Evolutionary conservation across 108 stramenopile species (phyloP).

Genomic region (Licmophora abbreviata): DNA sequence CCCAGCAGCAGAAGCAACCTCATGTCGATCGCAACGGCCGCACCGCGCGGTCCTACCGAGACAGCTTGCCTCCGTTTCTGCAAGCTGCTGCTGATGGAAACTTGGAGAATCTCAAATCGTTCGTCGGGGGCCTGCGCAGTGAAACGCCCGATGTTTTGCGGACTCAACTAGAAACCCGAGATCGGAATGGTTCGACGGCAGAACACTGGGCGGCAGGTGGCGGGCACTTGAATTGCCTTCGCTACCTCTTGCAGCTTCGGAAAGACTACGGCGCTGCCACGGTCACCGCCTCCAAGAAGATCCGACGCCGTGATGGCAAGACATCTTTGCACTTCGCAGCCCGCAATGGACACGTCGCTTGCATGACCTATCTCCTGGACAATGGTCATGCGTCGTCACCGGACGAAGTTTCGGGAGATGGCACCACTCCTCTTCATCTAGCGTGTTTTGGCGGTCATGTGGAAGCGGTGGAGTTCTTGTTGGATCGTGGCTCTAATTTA

Average conservation of each 20-base stretch:
- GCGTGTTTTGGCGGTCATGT: conserved; percentile 76
- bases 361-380: conserved; percentile 33
- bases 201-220: conserved; percentile 87
- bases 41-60: conserved; percentile 34
- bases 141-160: not conserved
- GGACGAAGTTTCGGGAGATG: conserved; percentile 56
- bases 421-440: conserved; percentile 78
- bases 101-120: conserved; percentile 13
- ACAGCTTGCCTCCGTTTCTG: conserved; percentile 62
- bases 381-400: conserved; percentile 13
- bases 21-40: conserved; percentile 41
- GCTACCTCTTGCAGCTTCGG: conserved; percentile 38
- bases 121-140: conserved; percentile 10
- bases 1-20: conserved; percentile 13
- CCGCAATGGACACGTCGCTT: conserved; percentile 63
- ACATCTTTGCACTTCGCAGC: conserved; percentile 81
- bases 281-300: conserved; percentile 14
- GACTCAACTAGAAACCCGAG: conserved; percentile 31
- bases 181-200: conserved; percentile 68
- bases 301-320: conserved; percentile 80
- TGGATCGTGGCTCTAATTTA: conserved; percentile 18
- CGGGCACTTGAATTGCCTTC: conserved; percentile 62
- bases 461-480: conserved; percentile 36
- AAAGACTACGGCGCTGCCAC: no score
- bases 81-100: conserved; percentile 65